Percentiles rank a stretch among this genome's conserved stretches.
phyloP scores from a whole-genome alignment of 805 yeast genomes.

The Ogataea philodendri region DNA sequence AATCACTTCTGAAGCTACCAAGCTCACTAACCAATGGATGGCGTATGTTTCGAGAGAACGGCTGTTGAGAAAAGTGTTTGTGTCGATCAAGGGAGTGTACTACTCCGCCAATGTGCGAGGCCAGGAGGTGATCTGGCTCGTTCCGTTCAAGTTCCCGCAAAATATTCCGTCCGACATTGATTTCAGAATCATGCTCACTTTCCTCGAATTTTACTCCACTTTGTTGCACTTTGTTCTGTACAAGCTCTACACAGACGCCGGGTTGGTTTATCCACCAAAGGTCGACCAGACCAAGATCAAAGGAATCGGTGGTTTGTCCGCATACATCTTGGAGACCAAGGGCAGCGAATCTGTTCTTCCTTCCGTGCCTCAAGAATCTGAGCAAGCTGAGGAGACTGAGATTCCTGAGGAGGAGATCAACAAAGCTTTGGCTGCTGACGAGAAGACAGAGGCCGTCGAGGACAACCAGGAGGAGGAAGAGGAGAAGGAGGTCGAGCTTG shows the following conservation, averaged over 20 bases:
- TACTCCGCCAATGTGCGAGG: conserved; percentile 89
- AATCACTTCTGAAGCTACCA: conserved; percentile 84
- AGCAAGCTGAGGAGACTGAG: conserved; percentile 34
- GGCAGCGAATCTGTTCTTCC: conserved; percentile 40
- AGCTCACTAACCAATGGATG: conserved; percentile 89
- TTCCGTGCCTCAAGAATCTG: conserved; percentile 22
- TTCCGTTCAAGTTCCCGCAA: conserved; percentile 96
- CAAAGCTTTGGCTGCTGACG: conserved; percentile 56
- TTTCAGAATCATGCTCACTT: conserved; percentile 94
- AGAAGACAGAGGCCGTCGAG: conserved; percentile 37
- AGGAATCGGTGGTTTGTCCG: conserved; percentile 85
- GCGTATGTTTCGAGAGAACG: conserved; percentile 89
- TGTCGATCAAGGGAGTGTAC: conserved; percentile 95
- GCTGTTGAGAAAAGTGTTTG: conserved; percentile 82
- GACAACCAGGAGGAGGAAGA: conserved; percentile 42
- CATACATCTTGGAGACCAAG: conserved; percentile 70
- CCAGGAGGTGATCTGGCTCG: conserved; percentile 93
- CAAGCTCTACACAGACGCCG: conserved; percentile 82
- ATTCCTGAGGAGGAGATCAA: conserved; percentile 43
- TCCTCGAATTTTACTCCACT: conserved; percentile 93
- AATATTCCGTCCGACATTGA: conserved; percentile 92
- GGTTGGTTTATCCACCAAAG: conserved; percentile 87
- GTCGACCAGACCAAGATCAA: conserved; percentile 70
- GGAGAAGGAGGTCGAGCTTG: conserved; percentile 54
- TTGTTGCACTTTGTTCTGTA: conserved; percentile 81